Base-by-base conservation (phyloP, 345 rosid species). In the Citrus sp. region DNA sequence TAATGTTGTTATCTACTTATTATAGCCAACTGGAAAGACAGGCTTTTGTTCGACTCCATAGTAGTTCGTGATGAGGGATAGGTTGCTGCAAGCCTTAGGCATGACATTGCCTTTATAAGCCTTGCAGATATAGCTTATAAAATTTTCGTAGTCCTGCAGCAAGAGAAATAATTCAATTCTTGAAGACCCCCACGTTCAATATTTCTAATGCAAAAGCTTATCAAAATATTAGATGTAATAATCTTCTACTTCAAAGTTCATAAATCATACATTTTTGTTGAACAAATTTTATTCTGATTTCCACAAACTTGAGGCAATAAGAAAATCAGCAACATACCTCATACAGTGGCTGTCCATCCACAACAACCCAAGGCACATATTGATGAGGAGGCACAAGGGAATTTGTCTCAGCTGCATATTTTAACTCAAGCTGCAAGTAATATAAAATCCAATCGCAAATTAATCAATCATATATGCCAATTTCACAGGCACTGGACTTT, bases 321-420 rank as follows among this genome's bases (percentile, higher is more conserved):
- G 5, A 42, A 35, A 35, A 6, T 7, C 80, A 46, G 38, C 60
- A 84, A 80, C 88, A 27, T 84, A 93, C 99, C 88, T 93, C 98
- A 56, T 92, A 95, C 75, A 95, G 97, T 40, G 99, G 99, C 81
- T 88, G 89, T 46, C 97, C 98, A 85, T 95, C 84, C 73, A 95
- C 99, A 46, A 91, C 96, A 3, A 93, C 99, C 98, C 99, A 95
- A 4, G 99, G 98, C 71, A 95, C 99, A 63, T 92, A 95, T 46
- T 76, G 40, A 82, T 95, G 99, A 75, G 99, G 94, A 61, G 99
- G 99, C 79, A 90, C 79, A 65, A 93, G 97, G 38, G 91, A 88
- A 81, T 78, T 81, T 7, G 99, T 95, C 85, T 95, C 99, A 19
- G 89, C 90, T 19, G 92, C 99, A 83, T 91, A 93, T 81, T 85